phyloP scores from a whole-genome alignment of 352 stramenopile genomes.

The Phytophthora tubulina region DNA sequence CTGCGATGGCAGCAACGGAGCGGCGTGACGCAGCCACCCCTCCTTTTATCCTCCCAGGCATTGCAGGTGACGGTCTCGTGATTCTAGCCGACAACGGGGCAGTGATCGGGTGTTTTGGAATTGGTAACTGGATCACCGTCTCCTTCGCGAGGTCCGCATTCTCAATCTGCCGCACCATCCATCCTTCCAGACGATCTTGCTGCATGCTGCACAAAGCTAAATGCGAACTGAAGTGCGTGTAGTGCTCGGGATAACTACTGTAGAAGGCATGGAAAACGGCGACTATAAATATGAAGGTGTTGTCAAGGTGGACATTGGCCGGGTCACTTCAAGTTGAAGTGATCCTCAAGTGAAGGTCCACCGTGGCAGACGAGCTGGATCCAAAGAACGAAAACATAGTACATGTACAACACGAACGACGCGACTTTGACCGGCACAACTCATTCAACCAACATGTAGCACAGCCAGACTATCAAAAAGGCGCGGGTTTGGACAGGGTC shows the following conservation, averaged over 20 bases:
- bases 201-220: constrained; percentile 54
- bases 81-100: constrained; percentile 1
- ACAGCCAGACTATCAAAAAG: constrained; percentile 47
- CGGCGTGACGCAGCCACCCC: constrained; percentile 19
- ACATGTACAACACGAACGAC: constrained; percentile 1
- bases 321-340: constrained; percentile 30
- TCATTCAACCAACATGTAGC: constrained; percentile 42
- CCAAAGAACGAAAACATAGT: neutral
- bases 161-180: constrained; percentile 81
- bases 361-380: no score
- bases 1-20: constrained; percentile 20
- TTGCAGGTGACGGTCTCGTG: constrained; percentile 4
- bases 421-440: constrained; percentile 32
- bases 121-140: constrained; percentile 69
- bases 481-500: constrained; percentile 18
- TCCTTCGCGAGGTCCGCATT: constrained; percentile 73
- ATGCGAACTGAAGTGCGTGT: constrained; percentile 10
- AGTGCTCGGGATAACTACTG: neutral
- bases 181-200: constrained; percentile 74
- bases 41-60: constrained; percentile 18
- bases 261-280: constrained; percentile 10
- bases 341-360: neutral
- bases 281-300: constrained; percentile 36
- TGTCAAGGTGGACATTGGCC: neutral
- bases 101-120: constrained; percentile 4